Base-by-base conservation (phyloP, 2,329 filamentous ascomycete genomes). In the Aspergillus fructus region DNA sequence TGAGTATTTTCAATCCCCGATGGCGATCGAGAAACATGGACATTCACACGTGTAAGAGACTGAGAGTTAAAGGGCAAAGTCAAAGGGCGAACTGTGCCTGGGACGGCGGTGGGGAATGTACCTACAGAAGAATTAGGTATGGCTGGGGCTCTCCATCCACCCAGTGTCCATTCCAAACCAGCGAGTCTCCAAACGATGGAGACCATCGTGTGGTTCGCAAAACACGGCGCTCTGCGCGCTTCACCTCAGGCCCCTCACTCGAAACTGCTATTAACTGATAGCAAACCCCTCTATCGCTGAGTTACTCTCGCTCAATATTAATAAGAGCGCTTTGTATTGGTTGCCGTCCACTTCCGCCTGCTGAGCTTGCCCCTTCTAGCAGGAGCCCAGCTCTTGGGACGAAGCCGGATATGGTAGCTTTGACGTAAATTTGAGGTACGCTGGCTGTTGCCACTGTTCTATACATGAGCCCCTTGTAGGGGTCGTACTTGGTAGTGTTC, bases 251-350 rank as follows among this genome's bases (percentile, higher is more conserved):
- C 24, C 49, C 17, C 40, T 53, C 42, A 17, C 15, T 39, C 46
- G 27, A 46, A 30, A 30, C 11, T 30, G 27, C 9, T 30, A 45
- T 21, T 54, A 33, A 41, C n/a, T 24, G n/a, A 30, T 11, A 11
- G 27, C 27, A 9, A 21, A 21, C 27, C 27, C 46, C 48, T 48
- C 46, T n/a, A 27, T 27, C 48, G 49, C 33, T 50, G 21, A 21
- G 21, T 21, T 21, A 46, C 17, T 30, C 17, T 43, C 34, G 40
- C 24, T 45, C 45, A 53, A 59, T 56, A 50, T 47, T 11, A 47
- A 47, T 47, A 47, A 47, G 46, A 56, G 50, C 58, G 53, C 52
- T 60, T 58, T 55, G 55, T 60, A 56, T 58, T 58, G 49, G 47
- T 48, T 54, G 55, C 45, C 55, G 9, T 30, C 8, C 27, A 30